Percentiles rank a stretch among this genome's conserved stretches.
These are phyloP conservation scores for Globisporangium solare DNA, from an alignment of 352 stramenopile species.

Conservation along the genomic window DNA sequence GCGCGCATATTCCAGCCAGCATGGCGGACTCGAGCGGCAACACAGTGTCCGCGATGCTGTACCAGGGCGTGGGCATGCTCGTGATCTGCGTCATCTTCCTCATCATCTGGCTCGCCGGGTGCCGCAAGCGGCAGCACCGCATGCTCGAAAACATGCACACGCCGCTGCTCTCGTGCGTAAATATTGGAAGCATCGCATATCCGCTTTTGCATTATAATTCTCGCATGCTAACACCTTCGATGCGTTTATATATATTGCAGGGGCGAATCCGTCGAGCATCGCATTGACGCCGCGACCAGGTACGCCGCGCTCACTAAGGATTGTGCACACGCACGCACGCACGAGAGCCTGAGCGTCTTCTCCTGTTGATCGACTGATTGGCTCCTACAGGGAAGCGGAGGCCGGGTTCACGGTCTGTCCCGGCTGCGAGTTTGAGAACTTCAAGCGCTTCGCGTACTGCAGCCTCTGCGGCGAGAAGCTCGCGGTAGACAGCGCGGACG, in stretches of 20 bases:
- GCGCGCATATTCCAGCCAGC: not conserved
- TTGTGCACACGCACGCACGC: not conserved
- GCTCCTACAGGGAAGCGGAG: conserved; percentile 44
- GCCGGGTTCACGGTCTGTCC: conserved; percentile 39
- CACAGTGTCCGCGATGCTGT: conserved; percentile 35
- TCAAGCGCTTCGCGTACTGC: conserved; percentile 60
- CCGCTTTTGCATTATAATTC: not conserved
- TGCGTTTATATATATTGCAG: not conserved
- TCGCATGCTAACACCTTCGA: not conserved
- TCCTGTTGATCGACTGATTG: too few relatives aligned
- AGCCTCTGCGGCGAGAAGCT: conserved; percentile 61
- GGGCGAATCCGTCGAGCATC: conserved; percentile 50
- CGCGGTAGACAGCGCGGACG: too few relatives aligned
- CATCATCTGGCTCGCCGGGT: conserved; percentile 13
- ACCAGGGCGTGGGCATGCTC: conserved; percentile 53
- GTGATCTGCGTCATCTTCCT: conserved; percentile 29
- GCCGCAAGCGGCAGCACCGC: conserved; percentile 33
- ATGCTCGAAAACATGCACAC: conserved; percentile 28
- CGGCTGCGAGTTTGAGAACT: conserved; percentile 72
- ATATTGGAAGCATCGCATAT: too few relatives aligned
- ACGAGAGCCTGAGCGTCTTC: not conserved
- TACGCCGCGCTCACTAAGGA: not conserved
- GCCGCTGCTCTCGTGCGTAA: conserved; percentile 39
- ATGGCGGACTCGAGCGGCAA: conserved; percentile 4
- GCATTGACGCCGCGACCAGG: conserved; percentile 53